A percentile compares a stretch with the other conserved stretches of the same genome.
phyloP scores from a whole-genome alignment of 257 asterid species.

The Penstemon newberryi region DNA sequence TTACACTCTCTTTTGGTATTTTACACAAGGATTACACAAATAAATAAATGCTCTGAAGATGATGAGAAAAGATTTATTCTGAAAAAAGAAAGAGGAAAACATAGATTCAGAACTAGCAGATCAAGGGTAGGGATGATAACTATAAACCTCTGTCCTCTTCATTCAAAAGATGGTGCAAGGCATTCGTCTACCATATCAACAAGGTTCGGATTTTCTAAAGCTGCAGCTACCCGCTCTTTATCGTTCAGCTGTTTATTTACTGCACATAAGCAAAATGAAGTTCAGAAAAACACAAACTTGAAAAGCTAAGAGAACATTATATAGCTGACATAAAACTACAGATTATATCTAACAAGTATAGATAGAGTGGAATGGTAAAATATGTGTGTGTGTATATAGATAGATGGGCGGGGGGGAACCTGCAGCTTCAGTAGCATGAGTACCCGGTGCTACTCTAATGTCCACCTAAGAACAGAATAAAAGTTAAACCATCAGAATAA shows the following conservation, averaged over 20 bases:
- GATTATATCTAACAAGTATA: neutral
- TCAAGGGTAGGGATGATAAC: neutral
- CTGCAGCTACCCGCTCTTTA: conserved; percentile 95
- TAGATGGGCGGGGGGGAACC: conserved; percentile 52
- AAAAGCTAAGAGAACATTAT: neutral
- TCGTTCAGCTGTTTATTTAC: conserved; percentile 95
- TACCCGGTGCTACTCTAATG: conserved; percentile 91
- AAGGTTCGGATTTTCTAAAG: conserved; percentile 81
- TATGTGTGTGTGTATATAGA: neutral
- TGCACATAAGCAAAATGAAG: conserved; percentile 35
- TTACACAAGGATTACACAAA: too few relatives aligned
- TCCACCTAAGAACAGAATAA: conserved; percentile 61
- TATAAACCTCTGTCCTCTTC: conserved; percentile 22
- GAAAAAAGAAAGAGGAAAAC: neutral
- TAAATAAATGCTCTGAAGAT: neutral
- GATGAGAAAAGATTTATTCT: neutral
- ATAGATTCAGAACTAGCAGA: neutral
- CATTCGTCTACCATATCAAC: conserved; percentile 82
- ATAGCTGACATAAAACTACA: neutral
- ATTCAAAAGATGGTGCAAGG: conserved; percentile 70
- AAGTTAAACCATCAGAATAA: conserved; percentile 13
- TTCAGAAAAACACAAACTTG: neutral
- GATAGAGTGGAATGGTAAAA: neutral
- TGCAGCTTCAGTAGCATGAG: conserved; percentile 96
- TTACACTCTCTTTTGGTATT: too few relatives aligned